phyloP scores from a whole-genome alignment of 2,329 filamentous ascomycete genomes.

The Talaromyces sp. region DNA sequence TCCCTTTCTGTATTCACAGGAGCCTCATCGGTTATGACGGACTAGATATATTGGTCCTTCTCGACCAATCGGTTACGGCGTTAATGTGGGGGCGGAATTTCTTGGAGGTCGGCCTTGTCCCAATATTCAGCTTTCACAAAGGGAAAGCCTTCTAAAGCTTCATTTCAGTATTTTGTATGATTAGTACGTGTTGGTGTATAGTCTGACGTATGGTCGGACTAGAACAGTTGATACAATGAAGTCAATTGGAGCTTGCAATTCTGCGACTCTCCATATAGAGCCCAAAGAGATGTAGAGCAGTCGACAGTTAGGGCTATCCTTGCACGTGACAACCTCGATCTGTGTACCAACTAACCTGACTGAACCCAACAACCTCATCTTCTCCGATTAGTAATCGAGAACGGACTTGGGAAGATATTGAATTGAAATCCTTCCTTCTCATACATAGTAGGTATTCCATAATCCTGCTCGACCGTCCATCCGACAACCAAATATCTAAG shows the following conservation, averaged over 20 bases:
- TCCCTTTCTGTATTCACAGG: not conserved
- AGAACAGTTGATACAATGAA: slow-evolving; percentile 4
- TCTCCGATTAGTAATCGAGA: not conserved
- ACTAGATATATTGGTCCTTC: slow-evolving; percentile 8
- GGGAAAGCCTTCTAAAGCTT: not conserved
- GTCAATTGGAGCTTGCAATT: slow-evolving; percentile 4
- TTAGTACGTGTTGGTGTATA: slow-evolving; percentile 11
- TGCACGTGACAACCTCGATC: not conserved
- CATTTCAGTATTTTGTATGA: slow-evolving; percentile 14
- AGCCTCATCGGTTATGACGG: not conserved
- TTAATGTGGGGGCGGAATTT: slow-evolving; percentile 8
- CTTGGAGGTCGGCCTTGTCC: slow-evolving; percentile 1
- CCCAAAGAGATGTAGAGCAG: too few species aligned
- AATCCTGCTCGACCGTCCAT: not conserved
- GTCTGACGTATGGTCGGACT: not conserved
- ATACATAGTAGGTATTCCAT: not conserved
- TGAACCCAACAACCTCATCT: not conserved
- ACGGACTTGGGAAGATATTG: not conserved
- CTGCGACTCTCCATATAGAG: too few species aligned
- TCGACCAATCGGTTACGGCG: slow-evolving; percentile 9
- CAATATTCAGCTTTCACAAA: slow-evolving; percentile 7
- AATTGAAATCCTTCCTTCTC: not conserved
- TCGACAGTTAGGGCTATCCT: not conserved
- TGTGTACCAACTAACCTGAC: not conserved
- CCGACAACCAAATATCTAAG: not conserved